Evolutionary conservation across 331 rosid species (phyloP).

Genomic region (Cydonia oblonga): DNA sequence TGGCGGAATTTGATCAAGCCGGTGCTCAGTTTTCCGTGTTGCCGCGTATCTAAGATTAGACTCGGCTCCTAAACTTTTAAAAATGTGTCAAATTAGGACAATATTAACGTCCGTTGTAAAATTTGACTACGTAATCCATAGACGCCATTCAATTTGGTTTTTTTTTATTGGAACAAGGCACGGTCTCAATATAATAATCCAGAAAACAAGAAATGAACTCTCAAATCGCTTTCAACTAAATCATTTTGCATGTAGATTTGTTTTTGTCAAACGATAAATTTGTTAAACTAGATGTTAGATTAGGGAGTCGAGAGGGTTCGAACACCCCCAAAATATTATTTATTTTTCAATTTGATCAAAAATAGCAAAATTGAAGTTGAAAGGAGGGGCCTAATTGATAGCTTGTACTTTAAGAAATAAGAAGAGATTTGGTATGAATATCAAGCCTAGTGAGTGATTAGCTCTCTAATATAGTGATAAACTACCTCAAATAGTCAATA

Average conservation of each 20-base stretch:
- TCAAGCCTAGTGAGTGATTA: neutral
- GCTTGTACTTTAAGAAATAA: neutral
- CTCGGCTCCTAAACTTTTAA: fast-evolving
- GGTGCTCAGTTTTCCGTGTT: neutral
- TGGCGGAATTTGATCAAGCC: neutral
- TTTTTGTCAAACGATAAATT: too few relatives aligned
- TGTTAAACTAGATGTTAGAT: too few relatives aligned
- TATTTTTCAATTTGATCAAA: neutral
- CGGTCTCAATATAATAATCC: too few relatives aligned
- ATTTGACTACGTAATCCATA: fast-evolving
- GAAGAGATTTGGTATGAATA: neutral
- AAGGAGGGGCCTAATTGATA: neutral
- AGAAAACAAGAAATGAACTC: too few relatives aligned
- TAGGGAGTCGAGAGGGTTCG: too few relatives aligned
- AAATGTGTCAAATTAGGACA: too few relatives aligned
- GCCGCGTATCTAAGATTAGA: too few relatives aligned
- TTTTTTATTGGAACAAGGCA: neutral
- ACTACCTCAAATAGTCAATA: neutral
- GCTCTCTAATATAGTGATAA: neutral
- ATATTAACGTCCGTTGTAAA: too few relatives aligned
- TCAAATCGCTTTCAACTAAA: neutral
- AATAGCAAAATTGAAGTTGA: neutral
- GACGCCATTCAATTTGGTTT: fast-evolving
- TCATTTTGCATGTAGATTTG: neutral
- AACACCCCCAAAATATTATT: too few relatives aligned